Evolutionary conservation across 1,284 basidiomycete species (phyloP), one percentile per base, ranked within the genome.

Genomic region (Sphaerobolus stellatus): DNA sequence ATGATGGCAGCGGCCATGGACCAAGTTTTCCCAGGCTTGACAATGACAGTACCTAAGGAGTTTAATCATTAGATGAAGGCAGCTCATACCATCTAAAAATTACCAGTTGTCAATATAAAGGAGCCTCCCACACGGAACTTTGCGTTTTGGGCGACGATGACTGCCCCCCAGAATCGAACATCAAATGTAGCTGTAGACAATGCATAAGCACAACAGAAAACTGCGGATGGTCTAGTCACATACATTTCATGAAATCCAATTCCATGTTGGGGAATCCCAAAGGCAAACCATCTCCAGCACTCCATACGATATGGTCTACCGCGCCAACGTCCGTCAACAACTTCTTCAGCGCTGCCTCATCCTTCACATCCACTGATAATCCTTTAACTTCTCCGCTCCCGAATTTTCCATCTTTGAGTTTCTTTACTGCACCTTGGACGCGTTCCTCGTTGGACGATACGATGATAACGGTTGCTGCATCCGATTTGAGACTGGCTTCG

Each of bases 141-240:
- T 6, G 56, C 62, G 8, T 49, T 31, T 38, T 63, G 50, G 4
- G 59, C 61, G n/a, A 56, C 59, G n/a, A 50, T 56, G 20, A 57
- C 50, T 1, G 62, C 56, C 14, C 61, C 62, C 62, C 62, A 63
- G 50, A 63, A 62, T 27, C 56, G 57, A 9, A 63, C 58, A n/a
- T 63, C 61, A 38, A 62, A 63, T 29, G 50, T 20, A 29, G 11
- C 53, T 53, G 24, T 43, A n/a, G 13, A n/a, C 41, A 14, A 24
- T 18, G 28, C 11, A 43, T 4, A 14, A 4, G 25, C 40, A 18
- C 2, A 43, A 11, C 13, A 4, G 18, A 14, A 43, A 6, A 14
- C 4, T 2, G 4, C 22, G 3, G 20, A 43, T 24, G 11, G 9
- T 43, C 4, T 43, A 2, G 22, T 5, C 18, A 24, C 41, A n/a